These are phyloP conservation scores for Pseudozyma tsukubaensis DNA, from an alignment of 1,284 basidiomycete genomes.

Conservation along the genomic window DNA sequence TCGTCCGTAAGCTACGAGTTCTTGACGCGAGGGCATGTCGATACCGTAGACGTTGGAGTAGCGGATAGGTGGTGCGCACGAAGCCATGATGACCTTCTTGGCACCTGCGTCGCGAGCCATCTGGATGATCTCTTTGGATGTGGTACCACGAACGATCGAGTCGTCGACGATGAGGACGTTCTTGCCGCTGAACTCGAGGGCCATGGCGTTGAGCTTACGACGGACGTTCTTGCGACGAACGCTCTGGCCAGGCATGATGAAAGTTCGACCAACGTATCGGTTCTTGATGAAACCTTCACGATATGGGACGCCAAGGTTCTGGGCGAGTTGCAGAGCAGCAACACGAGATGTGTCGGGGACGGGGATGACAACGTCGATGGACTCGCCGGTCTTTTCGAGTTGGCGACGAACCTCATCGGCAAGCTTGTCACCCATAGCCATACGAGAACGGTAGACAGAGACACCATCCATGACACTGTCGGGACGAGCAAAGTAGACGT, in stretches of 20 bases:
- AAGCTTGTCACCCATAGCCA: conserved; percentile 98
- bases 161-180: conserved; percentile 97
- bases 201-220: conserved; percentile 97
- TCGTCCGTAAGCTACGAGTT: conserved; percentile 90
- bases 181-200: conserved; percentile 93
- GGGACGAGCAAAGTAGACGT: conserved; percentile 97
- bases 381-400: conserved; percentile 74
- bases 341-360: conserved; percentile 97
- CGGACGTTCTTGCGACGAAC: conserved; percentile 91
- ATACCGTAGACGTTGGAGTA: conserved; percentile 98
- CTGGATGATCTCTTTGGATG: conserved; percentile 97
- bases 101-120: conserved; percentile 99
- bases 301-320: conserved; percentile 89
- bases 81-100: conserved; percentile 95
- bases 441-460: conserved; percentile 94
- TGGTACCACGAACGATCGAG: conserved; percentile 98
- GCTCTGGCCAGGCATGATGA: conserved; percentile 97
- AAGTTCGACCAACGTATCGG: conserved; percentile 96
- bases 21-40: conserved; percentile 95
- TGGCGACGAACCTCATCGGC: conserved; percentile 86
- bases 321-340: conserved; percentile 93
- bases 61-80: conserved; percentile 95
- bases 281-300: conserved; percentile 99
- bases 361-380: conserved; percentile 85
- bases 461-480: conserved; percentile 98